Percentiles rank a stretch among this genome's conserved stretches.
phyloP scores from a whole-genome alignment of 371 early-diverging fungal genomes.

The Rhizopus microsporus region DNA sequence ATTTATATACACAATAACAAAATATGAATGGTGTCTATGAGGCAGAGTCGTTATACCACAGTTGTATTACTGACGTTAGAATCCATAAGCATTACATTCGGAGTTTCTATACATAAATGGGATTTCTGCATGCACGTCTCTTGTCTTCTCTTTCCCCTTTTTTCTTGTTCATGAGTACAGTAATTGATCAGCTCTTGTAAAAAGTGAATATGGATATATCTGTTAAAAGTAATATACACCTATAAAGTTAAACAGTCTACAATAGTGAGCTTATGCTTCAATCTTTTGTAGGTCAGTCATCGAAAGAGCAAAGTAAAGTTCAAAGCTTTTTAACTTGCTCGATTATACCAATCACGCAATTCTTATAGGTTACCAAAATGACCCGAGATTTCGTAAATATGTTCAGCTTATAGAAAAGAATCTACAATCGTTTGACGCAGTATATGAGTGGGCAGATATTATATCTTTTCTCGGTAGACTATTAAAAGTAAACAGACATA shows the following conservation, averaged over 20 bases:
- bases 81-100: no score
- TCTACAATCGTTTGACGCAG: slow-evolving; percentile 87
- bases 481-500: slow-evolving; percentile 59
- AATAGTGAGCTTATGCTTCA: not conserved
- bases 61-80: no score
- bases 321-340: not conserved
- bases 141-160: not conserved
- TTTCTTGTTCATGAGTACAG: not conserved
- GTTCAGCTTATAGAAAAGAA: slow-evolving; percentile 82
- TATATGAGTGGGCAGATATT: slow-evolving; percentile 96
- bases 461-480: slow-evolving; percentile 88
- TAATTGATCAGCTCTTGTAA: not conserved
- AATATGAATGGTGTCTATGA: no score
- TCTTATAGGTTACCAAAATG: slow-evolving; percentile 39
- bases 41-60: no score
- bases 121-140: not conserved
- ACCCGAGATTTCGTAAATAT: slow-evolving; percentile 81
- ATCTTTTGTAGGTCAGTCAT: slow-evolving; percentile 10
- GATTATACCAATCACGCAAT: not conserved
- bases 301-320: slow-evolving; percentile 17
- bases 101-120: not conserved
- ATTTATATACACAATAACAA: no score
- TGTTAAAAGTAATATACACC: slow-evolving; percentile 1
- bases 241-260: not conserved
- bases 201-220: not conserved